phyloP scores from a whole-genome alignment of 2,329 filamentous ascomycete species.

The Arthrobotrys sinensis region DNA sequence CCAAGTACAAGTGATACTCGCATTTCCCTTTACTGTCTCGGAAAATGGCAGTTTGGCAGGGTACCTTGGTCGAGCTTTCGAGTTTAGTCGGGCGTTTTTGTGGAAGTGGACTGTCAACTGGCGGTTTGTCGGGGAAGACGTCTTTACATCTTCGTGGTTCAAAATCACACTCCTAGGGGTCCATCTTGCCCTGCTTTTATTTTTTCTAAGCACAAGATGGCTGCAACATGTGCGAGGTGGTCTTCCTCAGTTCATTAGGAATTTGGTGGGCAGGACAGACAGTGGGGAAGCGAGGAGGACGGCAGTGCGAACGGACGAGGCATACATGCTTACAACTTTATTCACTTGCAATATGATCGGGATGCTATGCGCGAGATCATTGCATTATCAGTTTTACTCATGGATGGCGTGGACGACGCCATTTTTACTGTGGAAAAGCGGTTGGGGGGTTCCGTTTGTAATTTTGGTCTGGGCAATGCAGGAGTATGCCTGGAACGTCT shows the following conservation, averaged over 20 bases:
- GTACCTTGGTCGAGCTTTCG: constrained; percentile 88
- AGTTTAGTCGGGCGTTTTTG: constrained; percentile 89
- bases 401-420: constrained; percentile 92
- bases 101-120: constrained; percentile 99
- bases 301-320: constrained; percentile 71
- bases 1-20: constrained; percentile 81
- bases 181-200: constrained; percentile 77
- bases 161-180: constrained; percentile 76
- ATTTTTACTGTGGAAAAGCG: constrained; percentile 85
- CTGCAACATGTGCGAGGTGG: constrained; percentile 77
- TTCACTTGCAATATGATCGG: constrained; percentile 84
- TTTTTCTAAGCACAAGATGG: constrained; percentile 81
- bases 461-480: constrained; percentile 81
- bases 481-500: constrained; percentile 95
- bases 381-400: constrained; percentile 96
- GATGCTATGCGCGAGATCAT: constrained; percentile 85
- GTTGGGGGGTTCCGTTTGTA: constrained; percentile 77
- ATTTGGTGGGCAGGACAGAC: constrained; percentile 65
- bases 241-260: constrained; percentile 72
- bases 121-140: constrained; percentile 89
- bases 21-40: constrained; percentile 77
- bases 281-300: constrained; percentile 70
- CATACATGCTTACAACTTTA: constrained; percentile 81
- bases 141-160: constrained; percentile 81
- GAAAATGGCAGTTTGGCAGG: constrained; percentile 73